Evolutionary conservation across 192 early-diverging fungal genomes (phyloP), one percentile per base, ranked within the genome.

Genomic region (Borealophlyctis nickersoniae): DNA sequence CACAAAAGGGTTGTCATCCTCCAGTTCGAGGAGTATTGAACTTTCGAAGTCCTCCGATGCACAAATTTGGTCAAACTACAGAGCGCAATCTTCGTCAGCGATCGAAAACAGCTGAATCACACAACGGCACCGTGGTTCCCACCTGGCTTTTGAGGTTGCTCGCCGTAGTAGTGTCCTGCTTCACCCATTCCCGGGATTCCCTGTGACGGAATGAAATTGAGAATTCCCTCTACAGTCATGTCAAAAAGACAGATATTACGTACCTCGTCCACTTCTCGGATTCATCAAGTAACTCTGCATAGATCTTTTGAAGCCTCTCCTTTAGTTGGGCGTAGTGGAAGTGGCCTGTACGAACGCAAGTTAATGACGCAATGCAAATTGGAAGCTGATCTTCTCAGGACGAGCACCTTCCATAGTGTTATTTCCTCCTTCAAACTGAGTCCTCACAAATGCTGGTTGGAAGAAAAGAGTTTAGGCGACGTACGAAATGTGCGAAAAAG

Each of bases 321-420:
- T 56, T 36, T 26, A 86, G 34, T 2, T 23, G 34, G 28, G 69
- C 30, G 60, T 75, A 75, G 30, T 65, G 11, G 72, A 75, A 57
- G 61, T 45, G 36, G n/a, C 66, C 58, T 67, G n/a, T n/a, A n/a
- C n/a, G n/a, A n/a, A n/a, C n/a, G n/a, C n/a, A n/a, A n/a, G n/a
- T n/a, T n/a, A n/a, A n/a, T n/a, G n/a, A n/a, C n/a, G n/a, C n/a
- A n/a, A n/a, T n/a, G n/a, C n/a, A n/a, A n/a, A n/a, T n/a, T n/a
- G n/a, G n/a, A n/a, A n/a, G n/a, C n/a, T n/a, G n/a, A n/a, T n/a
- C n/a, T n/a, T n/a, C n/a, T n/a, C n/a, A n/a, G n/a, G n/a, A n/a
- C n/a, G n/a, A 45, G 39, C 26, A 13, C 85, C 84, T 19, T 83
- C 77, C 82, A 83, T 85, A 29, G 51, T 60, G 63, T 87, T 87